Percentiles rank a stretch among this genome's conserved stretches.
Conservation (phyloP, 176 grass and related monocot species). For the Eragrostis curvula region DNA sequence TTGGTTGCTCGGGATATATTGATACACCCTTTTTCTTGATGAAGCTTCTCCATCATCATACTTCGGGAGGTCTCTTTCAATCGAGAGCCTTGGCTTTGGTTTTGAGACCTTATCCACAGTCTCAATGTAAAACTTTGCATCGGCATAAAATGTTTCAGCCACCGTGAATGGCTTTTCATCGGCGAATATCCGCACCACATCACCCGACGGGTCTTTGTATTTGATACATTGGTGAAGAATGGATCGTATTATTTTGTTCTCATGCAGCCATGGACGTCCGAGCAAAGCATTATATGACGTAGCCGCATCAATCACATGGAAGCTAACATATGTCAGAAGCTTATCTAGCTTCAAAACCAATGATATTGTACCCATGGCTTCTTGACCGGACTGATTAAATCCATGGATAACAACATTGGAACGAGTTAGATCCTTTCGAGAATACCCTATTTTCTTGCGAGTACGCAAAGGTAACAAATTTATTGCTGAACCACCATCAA, state of each 20-base stretch:
- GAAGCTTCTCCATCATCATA: no score
- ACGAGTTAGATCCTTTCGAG: neutral
- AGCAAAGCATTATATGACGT: neutral
- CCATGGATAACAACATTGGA: conserved; percentile 23
- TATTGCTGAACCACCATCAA: no score
- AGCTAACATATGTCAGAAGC: neutral
- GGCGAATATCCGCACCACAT: neutral
- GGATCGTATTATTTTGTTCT: neutral
- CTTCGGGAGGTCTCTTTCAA: no score
- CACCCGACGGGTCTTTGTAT: neutral
- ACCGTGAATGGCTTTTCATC: neutral
- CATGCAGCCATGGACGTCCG: neutral
- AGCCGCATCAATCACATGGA: neutral
- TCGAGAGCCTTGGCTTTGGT: no score
- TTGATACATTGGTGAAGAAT: neutral
- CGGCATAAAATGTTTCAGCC: neutral
- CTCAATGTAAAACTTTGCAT: no score
- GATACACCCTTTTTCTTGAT: no score
- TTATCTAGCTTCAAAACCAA: neutral
- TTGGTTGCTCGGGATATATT: no score
- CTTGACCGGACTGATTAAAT: neutral
- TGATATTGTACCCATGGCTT: neutral
- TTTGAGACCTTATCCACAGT: no score
- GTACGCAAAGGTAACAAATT: no score
- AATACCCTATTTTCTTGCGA: neutral